phyloP scores from a whole-genome alignment of 1,284 basidiomycete species.

The Ceratorhiza oryzae-sativae region DNA sequence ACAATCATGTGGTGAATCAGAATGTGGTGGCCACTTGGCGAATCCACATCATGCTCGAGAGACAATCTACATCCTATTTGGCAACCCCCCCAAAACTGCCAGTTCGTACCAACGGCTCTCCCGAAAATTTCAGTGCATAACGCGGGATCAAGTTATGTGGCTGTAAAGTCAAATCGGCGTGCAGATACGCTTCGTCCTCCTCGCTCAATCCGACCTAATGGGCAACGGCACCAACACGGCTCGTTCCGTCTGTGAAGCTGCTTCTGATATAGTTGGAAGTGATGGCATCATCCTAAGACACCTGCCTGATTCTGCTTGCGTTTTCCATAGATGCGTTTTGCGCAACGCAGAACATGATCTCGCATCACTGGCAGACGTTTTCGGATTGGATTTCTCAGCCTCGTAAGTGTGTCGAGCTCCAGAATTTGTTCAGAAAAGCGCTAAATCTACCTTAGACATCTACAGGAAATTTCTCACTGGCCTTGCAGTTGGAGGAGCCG shows the following conservation, averaged over 20 bases:
- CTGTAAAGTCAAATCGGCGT: too few relatives aligned
- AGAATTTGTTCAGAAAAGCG: background rate
- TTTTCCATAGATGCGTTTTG: background rate
- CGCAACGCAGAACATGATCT: background rate
- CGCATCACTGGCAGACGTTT: background rate
- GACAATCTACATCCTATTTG: too few relatives aligned
- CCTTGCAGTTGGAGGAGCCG: background rate
- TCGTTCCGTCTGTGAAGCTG: background rate
- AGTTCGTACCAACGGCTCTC: too few relatives aligned
- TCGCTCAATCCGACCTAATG: too few relatives aligned
- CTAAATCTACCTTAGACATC: background rate
- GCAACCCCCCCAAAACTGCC: too few relatives aligned
- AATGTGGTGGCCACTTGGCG: too few relatives aligned
- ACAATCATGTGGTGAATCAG: too few relatives aligned
- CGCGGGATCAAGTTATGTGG: too few relatives aligned
- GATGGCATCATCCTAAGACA: background rate
- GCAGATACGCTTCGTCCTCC: too few relatives aligned
- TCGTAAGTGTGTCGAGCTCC: background rate
- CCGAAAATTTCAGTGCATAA: too few relatives aligned
- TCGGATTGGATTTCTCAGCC: constrained; percentile 13
- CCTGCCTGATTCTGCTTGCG: background rate
- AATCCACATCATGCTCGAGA: too few relatives aligned
- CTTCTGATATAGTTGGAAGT: background rate
- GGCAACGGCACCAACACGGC: too few relatives aligned
- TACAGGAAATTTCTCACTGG: background rate